Evolutionary conservation across 2,329 filamentous ascomycete genomes (phyloP).

Genomic region (Pseudocercospora ulei): DNA sequence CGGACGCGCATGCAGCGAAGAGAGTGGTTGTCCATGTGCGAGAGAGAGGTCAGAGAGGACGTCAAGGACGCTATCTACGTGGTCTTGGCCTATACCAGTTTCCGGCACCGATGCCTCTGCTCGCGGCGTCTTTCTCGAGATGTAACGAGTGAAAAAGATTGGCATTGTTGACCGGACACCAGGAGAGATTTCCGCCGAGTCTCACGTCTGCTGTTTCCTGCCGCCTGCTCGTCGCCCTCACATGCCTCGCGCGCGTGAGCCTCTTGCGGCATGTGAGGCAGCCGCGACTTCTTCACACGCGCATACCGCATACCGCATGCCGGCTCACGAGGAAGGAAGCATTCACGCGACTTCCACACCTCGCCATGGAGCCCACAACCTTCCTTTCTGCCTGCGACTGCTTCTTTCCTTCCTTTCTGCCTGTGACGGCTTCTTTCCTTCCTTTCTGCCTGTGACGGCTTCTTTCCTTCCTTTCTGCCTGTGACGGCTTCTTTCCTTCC

Average conservation of each 20-base stretch:
- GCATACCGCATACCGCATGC: too few relatives aligned
- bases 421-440: background rate
- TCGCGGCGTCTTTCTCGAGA: slow-evolving; percentile 4
- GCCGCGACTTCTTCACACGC: background rate
- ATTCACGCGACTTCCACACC: slow-evolving; percentile 3
- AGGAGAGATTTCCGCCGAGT: background rate
- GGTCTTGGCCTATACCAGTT: slow-evolving; percentile 6
- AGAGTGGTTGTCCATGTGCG: slow-evolving; percentile 21
- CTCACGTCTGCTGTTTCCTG: too few relatives aligned
- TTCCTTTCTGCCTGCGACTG: background rate
- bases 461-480: background rate
- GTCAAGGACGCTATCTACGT: slow-evolving; percentile 1
- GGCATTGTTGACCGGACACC: background rate
- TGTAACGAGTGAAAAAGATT: slow-evolving; percentile 8
- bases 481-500: background rate
- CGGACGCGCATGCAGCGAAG: slow-evolving; percentile 20
- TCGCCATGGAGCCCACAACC: slow-evolving; percentile 1
- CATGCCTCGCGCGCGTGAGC: too few relatives aligned
- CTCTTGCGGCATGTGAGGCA: background rate
- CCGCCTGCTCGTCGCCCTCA: too few relatives aligned
- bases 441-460: background rate
- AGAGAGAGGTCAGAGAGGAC: slow-evolving; percentile 10
- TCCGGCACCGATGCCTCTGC: slow-evolving; percentile 1
- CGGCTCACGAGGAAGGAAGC: slow-evolving; percentile 5
- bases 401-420: background rate